Percentiles rank a stretch among this genome's conserved stretches.
Conservation (phyloP, 345 rosid species). For the Cardamine resedifolia region DNA sequence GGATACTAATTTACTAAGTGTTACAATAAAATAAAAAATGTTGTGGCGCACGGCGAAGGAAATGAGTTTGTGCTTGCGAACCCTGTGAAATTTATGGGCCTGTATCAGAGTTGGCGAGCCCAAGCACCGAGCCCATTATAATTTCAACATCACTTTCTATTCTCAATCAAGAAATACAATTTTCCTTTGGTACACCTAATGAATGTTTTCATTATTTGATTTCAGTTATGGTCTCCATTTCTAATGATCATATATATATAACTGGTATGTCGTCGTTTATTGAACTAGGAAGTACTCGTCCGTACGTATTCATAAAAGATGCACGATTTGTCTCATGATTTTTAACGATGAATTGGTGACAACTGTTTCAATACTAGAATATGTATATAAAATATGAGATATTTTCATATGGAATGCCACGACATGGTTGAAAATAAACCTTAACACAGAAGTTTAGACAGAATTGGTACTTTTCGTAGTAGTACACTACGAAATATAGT, state of each 20-base stretch:
- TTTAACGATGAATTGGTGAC: neutral
- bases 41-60: neutral
- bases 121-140: neutral
- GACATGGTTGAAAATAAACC: neutral
- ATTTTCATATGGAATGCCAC: neutral
- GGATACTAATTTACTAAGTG: neutral
- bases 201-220: neutral
- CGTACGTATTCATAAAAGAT: neutral
- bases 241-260: neutral
- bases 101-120: neutral
- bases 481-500: neutral
- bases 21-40: too few relatives aligned
- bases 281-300: neutral
- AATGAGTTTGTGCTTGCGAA: neutral
- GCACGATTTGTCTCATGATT: neutral
- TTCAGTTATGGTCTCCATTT: neutral
- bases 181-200: neutral
- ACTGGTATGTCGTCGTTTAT: neutral
- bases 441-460: neutral
- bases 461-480: neutral
- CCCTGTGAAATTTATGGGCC: neutral
- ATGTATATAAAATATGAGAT: neutral
- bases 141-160: neutral
- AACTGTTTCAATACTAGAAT: neutral
- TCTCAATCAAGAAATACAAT: neutral